phyloP scores from a whole-genome alignment of 495 filamentous ascomycete species.

The Aspergillus leporis region DNA sequence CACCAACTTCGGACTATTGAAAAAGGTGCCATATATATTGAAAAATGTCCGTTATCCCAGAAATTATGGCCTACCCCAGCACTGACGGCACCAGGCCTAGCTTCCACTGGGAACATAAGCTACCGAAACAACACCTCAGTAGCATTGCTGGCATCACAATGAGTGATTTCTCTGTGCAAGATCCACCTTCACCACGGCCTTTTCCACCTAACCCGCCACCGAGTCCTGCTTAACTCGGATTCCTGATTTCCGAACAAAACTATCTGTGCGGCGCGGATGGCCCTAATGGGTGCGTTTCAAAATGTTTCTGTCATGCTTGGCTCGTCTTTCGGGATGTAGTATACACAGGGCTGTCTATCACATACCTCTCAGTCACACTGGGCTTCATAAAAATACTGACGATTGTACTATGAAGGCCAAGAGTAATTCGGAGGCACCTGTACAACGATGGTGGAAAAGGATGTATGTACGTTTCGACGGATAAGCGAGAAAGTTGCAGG shows the following conservation, averaged over 20 bases:
- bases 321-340: neutral
- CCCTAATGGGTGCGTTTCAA: neutral
- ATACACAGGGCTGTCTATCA: neutral
- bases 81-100: neutral
- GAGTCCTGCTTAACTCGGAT: slow-evolving; percentile 36
- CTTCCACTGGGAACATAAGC: neutral
- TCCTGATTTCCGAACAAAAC: too few species aligned
- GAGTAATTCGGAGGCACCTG: slow-evolving; percentile 11
- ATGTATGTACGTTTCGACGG: slow-evolving; percentile 9
- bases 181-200: slow-evolving; percentile 42
- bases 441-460: slow-evolving; percentile 8
- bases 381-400: neutral
- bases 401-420: neutral
- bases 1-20: neutral
- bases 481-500: neutral
- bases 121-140: neutral
- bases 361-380: neutral
- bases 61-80: neutral
- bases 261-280: neutral
- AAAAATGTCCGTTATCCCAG: neutral
- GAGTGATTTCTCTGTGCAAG: slow-evolving; percentile 19
- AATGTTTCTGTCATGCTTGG: neutral
- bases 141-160: slow-evolving; percentile 2
- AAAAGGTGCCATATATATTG: neutral
- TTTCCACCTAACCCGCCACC: slow-evolving; percentile 46